These are phyloP conservation scores for Boletus subparvulus DNA, from an alignment of 768 basidiomycete genomes.

Conservation along the genomic window DNA sequence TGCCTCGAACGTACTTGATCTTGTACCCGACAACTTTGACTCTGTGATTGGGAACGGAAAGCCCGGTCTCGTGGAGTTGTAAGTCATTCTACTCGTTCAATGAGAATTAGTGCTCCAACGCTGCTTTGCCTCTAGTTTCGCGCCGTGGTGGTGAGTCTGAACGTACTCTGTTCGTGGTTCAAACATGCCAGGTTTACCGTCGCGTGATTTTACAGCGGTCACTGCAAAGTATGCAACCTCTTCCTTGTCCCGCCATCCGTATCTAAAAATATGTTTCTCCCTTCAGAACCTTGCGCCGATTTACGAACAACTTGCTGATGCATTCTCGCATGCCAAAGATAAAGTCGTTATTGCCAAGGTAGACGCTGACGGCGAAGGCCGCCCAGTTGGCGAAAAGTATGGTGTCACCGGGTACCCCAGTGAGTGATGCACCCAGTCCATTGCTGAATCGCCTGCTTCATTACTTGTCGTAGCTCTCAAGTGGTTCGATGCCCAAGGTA, in stretches of 20 bases:
- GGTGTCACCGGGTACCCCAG: conserved; percentile 87
- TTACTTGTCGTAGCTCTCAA: conserved; percentile 65
- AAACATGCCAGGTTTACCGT: not conserved
- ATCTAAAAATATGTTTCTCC: not conserved
- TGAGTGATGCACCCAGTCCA: conserved; percentile 38
- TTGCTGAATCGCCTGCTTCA: not conserved
- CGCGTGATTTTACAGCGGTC: conserved; percentile 51
- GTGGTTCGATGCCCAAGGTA: conserved; percentile 80
- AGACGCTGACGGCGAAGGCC: conserved; percentile 87
- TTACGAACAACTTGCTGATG: conserved; percentile 88
- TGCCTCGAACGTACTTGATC: conserved; percentile 84
- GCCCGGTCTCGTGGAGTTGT: conserved; percentile 91
- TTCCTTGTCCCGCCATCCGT: not conserved
- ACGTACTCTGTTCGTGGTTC: not conserved
- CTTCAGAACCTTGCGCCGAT: conserved; percentile 81
- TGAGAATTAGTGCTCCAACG: not conserved
- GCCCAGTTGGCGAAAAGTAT: conserved; percentile 70
- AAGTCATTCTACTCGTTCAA: conserved; percentile 34
- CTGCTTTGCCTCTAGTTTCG: conserved; percentile 52
- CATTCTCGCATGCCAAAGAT: conserved; percentile 74
- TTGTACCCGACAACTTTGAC: conserved; percentile 75
- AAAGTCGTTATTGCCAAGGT: conserved; percentile 90
- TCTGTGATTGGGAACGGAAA: conserved; percentile 71
- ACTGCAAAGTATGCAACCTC: conserved; percentile 69
- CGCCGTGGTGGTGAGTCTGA: conserved; percentile 78